Percentiles rank a stretch among this genome's conserved stretches.
phyloP scores from a whole-genome alignment of 352 stramenopile genomes.

The Phytophthora agathidicida region DNA sequence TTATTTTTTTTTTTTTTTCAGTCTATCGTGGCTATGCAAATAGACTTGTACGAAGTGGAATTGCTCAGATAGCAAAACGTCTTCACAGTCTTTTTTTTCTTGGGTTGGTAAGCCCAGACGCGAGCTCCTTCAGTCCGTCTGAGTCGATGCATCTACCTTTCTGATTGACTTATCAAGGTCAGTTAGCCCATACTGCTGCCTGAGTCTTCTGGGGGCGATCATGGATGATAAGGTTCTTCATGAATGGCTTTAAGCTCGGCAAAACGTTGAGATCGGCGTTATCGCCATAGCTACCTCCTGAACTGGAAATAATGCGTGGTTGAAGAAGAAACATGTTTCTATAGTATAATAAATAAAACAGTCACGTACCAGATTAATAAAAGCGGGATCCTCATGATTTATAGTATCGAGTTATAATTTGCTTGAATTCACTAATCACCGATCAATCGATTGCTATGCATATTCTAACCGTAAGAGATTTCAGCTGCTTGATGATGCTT shows the following conservation, averaged over 20 bases:
- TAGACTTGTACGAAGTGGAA: slow-evolving; percentile 6
- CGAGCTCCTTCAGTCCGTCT: slow-evolving; percentile 11
- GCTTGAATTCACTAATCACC: slow-evolving; percentile 21
- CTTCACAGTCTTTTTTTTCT: slow-evolving; percentile 21
- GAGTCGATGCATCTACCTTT: slow-evolving; percentile 17
- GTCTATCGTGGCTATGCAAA: slow-evolving; percentile 11
- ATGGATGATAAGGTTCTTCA: slow-evolving; percentile 20
- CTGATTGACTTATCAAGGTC: slow-evolving; percentile 12
- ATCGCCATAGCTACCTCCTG: slow-evolving; percentile 26
- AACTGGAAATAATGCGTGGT: slow-evolving; percentile 24
- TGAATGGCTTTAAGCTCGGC: slow-evolving; percentile 15
- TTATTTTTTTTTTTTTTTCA: too few species aligned
- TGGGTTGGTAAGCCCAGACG: slow-evolving; percentile 15
- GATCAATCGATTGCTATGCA: slow-evolving; percentile 27
- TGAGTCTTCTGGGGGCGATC: too few species aligned
- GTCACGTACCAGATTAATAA: slow-evolving; percentile 12
- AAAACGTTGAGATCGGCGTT: slow-evolving; percentile 27
- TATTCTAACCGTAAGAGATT: slow-evolving; percentile 18
- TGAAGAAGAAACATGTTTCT: slow-evolving; percentile 24
- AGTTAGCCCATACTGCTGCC: too few species aligned
- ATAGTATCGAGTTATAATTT: slow-evolving; percentile 18
- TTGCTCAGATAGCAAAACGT: slow-evolving; percentile 15
- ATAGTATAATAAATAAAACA: slow-evolving; percentile 2
- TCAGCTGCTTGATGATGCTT: slow-evolving; percentile 17
- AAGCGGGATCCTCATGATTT: too few species aligned